Evolutionary conservation across 23 red algal species (phyloP), one percentile per base, ranked within the genome.

Genomic region (Chondrus crispus): DNA sequence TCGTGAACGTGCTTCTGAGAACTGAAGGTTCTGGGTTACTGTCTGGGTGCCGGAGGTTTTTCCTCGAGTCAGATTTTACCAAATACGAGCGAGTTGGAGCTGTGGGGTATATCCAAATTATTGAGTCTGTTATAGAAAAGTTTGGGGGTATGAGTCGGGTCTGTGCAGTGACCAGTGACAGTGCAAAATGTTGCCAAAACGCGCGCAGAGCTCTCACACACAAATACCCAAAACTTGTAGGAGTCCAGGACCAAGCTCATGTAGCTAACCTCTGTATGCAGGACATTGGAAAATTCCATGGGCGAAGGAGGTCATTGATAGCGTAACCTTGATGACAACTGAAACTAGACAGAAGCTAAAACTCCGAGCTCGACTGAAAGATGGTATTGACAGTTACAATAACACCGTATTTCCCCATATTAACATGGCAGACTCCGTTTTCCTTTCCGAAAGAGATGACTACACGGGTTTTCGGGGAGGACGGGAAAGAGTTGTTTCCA

Each of bases 141-240:
- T 57, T 83, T 83, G 79, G 7, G 22, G 46, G n/a, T 19, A 83
- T 57, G 79, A 38, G 40, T 41, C 47, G 79, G 63, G 63, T 83
- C 30, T 83, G 46, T 16, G 79, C 46, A 35, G 53, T 83, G 30
- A 57, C 50, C 30, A 83, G 79, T 83, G 79, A 83, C 79, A 83
- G 44, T 58, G 52, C 79, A 14, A 38, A 52, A 58, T 2, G 46
- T 28, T 83, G 46, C 42, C 28, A 39, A 28, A 83, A 52, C 43
- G 52, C 79, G 1, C 47, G 79, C 38, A 58, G 62, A 3, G 32
- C 30, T 26, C 33, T 83, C 58, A 83, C 79, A 37, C 47, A 40
- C 30, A 83, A 83, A 40, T 81, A 52, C 44, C 16, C 36, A 19
- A 33, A 33, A 22, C 42, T 81, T 3, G 75, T 81, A n/a, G 75